phyloP scores from a whole-genome alignment of 345 rosid genomes.

The Erucastrum elatum region DNA sequence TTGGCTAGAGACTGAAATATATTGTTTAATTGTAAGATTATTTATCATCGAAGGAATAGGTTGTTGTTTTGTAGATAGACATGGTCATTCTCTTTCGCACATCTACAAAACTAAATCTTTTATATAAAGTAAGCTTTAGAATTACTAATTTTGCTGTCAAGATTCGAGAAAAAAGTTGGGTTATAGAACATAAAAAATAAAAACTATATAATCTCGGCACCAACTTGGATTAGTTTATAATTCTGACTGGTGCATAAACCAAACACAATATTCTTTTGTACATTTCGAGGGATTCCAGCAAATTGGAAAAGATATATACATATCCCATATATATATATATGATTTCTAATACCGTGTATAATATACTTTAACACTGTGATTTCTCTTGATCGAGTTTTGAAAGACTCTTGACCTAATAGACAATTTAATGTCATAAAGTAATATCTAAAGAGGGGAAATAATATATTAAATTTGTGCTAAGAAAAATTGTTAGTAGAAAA shows the following conservation, averaged over 20 bases:
- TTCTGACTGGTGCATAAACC: not conserved
- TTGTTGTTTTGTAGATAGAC: not conserved
- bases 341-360: not conserved
- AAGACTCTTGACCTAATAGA: not conserved
- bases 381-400: not conserved
- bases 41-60: not conserved
- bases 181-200: not conserved
- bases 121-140: not conserved
- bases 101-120: not conserved
- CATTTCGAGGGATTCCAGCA: slow-evolving; percentile 6
- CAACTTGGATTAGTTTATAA: not conserved
- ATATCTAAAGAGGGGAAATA: not conserved
- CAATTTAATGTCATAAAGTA: not conserved
- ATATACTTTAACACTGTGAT: not conserved
- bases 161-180: not conserved
- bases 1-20: not conserved
- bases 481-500: not conserved
- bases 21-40: not conserved
- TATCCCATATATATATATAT: not conserved
- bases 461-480: not conserved
- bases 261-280: not conserved
- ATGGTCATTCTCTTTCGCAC: not conserved
- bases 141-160: not conserved
- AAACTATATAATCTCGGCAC: not conserved
- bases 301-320: not conserved